These are phyloP conservation scores for Epichloe elymi DNA, from an alignment of 2,329 filamentous ascomycete genomes.

Conservation along the genomic window DNA sequence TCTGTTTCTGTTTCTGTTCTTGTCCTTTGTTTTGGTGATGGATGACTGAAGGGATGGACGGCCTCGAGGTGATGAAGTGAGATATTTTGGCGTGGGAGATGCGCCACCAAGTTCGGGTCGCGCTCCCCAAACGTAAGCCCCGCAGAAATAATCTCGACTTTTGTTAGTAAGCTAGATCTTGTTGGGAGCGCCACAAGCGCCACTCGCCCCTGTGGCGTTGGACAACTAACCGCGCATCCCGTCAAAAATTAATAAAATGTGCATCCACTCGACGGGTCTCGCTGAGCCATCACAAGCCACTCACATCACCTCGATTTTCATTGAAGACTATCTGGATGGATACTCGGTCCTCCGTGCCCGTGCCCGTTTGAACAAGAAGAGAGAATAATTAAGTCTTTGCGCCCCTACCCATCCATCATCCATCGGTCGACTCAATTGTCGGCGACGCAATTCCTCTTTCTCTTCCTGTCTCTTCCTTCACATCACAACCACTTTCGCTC, in stretches of 20 bases:
- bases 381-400: too few relatives aligned
- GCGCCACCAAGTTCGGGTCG: too few relatives aligned
- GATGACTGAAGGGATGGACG: accelerated
- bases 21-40: background rate
- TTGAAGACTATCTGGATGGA: constrained; percentile 1
- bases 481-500: background rate
- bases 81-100: too few relatives aligned
- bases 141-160: too few relatives aligned
- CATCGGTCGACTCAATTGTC: background rate
- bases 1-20: background rate
- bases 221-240: too few relatives aligned
- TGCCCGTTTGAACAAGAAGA: constrained; percentile 1
- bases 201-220: too few relatives aligned
- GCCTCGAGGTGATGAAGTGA: too few relatives aligned
- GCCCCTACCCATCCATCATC: too few relatives aligned
- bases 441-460: background rate
- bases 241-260: too few relatives aligned
- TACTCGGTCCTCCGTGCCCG: background rate
- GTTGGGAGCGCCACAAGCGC: too few relatives aligned
- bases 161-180: too few relatives aligned
- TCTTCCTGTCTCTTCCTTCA: background rate
- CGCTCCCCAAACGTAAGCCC: too few relatives aligned
- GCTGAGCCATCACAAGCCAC: background rate
- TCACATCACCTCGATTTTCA: constrained; percentile 8
- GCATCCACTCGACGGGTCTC: background rate